Conservation (phyloP, 768 basidiomycete genomes). For the Xerocomellus amylosporus region DNA sequence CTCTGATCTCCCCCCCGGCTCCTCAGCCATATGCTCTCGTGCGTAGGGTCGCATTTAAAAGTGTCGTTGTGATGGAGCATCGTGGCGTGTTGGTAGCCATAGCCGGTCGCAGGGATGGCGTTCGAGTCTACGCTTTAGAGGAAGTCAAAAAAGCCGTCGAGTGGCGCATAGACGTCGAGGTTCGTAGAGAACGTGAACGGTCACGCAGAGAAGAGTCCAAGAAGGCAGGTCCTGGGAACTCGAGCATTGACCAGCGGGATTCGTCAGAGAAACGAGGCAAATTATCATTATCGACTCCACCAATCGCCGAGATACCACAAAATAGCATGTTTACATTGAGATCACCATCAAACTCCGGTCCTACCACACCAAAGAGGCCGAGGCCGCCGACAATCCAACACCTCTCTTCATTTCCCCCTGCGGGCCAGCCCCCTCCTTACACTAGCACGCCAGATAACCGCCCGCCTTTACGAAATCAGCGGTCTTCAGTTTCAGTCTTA, state of each 20-base stretch:
- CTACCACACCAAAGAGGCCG: constrained; percentile 24
- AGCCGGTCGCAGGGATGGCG: constrained; percentile 81
- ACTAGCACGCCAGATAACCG: constrained; percentile 32
- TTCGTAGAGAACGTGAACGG: constrained; percentile 71
- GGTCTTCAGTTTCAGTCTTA: constrained; percentile 42
- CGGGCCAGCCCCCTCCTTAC: constrained; percentile 72
- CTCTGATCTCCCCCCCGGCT: constrained; percentile 69
- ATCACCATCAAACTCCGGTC: constrained; percentile 19
- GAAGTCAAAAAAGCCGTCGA: constrained; percentile 84
- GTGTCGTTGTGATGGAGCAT: constrained; percentile 90
- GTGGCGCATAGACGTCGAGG: constrained; percentile 81
- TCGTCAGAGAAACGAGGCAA: constrained; percentile 49
- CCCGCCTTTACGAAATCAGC: constrained; percentile 38
- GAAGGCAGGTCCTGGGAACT: constrained; percentile 39
- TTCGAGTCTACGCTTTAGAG: constrained; percentile 84
- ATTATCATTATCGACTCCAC: constrained; percentile 49
- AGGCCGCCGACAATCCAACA: constrained; percentile 27
- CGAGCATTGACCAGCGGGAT: constrained; percentile 38
- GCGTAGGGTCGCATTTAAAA: constrained; percentile 78
- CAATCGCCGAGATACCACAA: constrained; percentile 33
- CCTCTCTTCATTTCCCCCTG: constrained; percentile 25
- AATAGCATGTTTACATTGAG: constrained; percentile 18
- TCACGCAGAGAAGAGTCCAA: constrained; percentile 66
- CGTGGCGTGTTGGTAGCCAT: constrained; percentile 89
- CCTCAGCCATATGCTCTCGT: constrained; percentile 79